Evolutionary conservation across 768 basidiomycete species (phyloP).

Genomic region (Suillus subalutaceus): DNA sequence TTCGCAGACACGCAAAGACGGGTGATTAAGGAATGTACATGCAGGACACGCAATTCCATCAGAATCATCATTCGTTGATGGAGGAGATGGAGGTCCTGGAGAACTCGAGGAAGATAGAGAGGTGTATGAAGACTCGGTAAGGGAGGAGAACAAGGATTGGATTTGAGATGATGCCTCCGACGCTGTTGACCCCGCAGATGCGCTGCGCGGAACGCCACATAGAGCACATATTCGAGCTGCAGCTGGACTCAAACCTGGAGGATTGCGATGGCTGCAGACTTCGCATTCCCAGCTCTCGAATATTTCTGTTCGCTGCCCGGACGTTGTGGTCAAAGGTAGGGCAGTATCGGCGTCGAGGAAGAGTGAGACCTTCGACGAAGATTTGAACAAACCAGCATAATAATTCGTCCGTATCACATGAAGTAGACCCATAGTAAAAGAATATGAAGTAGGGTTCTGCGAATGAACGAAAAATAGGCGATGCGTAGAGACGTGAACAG

Average conservation of each 20-base stretch:
- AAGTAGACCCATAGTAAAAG: conserved; percentile 69
- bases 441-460: conserved; percentile 49
- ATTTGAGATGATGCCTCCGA: conserved; percentile 22
- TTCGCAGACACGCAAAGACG: conserved; percentile 74
- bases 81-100: conserved; percentile 23
- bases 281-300: conserved; percentile 80
- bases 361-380: conserved; percentile 86
- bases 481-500: conserved; percentile 75
- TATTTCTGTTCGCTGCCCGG: conserved; percentile 28
- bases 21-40: conserved; percentile 93
- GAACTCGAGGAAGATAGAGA: conserved; percentile 28
- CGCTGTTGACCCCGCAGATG: conserved; percentile 30
- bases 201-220: conserved; percentile 75
- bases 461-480: conserved; percentile 81
- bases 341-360: conserved; percentile 47
- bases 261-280: conserved; percentile 86
- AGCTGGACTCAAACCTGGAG: conserved; percentile 71
- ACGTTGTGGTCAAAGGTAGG: conserved; percentile 31
- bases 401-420: conserved; percentile 77
- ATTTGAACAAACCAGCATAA: conserved; percentile 89
- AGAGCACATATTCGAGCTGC: conserved; percentile 73
- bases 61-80: conserved; percentile 20
- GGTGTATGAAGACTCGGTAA: conserved; percentile 39
- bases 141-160: conserved; percentile 42
- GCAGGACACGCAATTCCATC: conserved; percentile 69